Evolutionary conservation across 106 monocot genomes (phyloP), one percentile per base, ranked within the genome.

Genomic region (Chionographis japonica): DNA sequence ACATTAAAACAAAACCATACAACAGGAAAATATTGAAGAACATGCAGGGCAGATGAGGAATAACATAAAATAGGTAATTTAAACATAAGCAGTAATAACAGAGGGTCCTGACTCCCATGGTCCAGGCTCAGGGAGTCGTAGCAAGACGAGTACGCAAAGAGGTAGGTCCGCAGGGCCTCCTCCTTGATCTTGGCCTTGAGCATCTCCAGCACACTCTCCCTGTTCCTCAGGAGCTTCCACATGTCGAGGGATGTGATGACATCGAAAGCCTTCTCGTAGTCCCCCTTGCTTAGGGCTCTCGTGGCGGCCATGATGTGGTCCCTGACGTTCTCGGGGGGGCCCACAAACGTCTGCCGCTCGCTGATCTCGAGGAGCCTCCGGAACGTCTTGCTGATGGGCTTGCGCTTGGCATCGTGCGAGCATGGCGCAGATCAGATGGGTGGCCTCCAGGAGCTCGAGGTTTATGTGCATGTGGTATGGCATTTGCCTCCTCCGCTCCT

Each of bases 391-490:
- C 84, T 95, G 6, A 85, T 82, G 52, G 86, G 39, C 78, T 76
- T 92, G 43, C 91, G 77, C 70, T 79, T 83, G 15, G 80, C 62
- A 68, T 95, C 92, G 36, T 82, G 82, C 18, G 75, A 58, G 86
- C 95, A 95, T 95, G 3, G 95, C 91, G 69, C 80, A 86, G 20
- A 86, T 89, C 58, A 95, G 73, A 61, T 92, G 95, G 52, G 86
- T 86, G 60, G 95, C 88, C 80, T 95, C 95, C 1, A 95, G 80
- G 10, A 95, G 92, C 73, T 95, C 95, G 51, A 89, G 92, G 71
- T 95, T 95, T 81, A 95, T 95, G 67, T 95, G 95, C 95, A 92
- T 95, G 71, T 95, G 95, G 49, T 89, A 92, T 2, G 95, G 95
- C 95, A 95, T 86, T 64, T 95, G 88, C 40, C 92, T 74, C 61